These are phyloP conservation scores for Amaranthus cruentus DNA, from an alignment of 148 eudicot species.

Conservation along the genomic window DNA sequence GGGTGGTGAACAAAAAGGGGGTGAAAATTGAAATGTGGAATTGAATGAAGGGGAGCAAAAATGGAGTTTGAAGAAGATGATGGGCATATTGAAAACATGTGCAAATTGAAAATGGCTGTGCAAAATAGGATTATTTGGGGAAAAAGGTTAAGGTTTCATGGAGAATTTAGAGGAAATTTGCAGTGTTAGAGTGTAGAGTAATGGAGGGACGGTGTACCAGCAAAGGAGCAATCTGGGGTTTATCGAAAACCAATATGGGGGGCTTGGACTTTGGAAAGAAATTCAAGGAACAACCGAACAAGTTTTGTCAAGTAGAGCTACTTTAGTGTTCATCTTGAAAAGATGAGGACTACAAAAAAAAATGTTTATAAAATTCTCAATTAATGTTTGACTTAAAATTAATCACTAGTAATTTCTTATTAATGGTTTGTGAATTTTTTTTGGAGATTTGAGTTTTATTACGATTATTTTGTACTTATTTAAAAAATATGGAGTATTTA, in stretches of 20 bases:
- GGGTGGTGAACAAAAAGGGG: constrained; percentile 16
- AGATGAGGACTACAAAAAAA: too few relatives aligned
- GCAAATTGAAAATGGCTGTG: not conserved
- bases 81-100: constrained; percentile 26
- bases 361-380: too few relatives aligned
- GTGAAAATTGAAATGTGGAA: constrained; percentile 15
- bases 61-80: constrained; percentile 24
- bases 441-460: too few relatives aligned
- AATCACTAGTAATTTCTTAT: too few relatives aligned
- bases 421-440: too few relatives aligned
- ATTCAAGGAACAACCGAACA: too few relatives aligned
- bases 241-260: constrained; percentile 12
- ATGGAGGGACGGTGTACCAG: not conserved
- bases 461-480: too few relatives aligned
- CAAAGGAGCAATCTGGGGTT: constrained; percentile 1
- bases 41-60: constrained; percentile 18
- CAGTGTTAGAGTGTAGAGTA: constrained; percentile 3
- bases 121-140: not conserved
- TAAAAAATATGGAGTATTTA: too few relatives aligned
- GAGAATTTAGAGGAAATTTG: constrained; percentile 4
- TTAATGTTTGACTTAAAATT: too few relatives aligned
- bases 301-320: too few relatives aligned
- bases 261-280: too few relatives aligned
- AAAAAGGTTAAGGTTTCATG: constrained; percentile 17
- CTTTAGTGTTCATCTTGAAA: too few relatives aligned